Percentiles rank a stretch among this genome's conserved stretches.
Conservation (phyloP, 768 basidiomycete genomes). For the Lactifluus hygrophoroides region DNA sequence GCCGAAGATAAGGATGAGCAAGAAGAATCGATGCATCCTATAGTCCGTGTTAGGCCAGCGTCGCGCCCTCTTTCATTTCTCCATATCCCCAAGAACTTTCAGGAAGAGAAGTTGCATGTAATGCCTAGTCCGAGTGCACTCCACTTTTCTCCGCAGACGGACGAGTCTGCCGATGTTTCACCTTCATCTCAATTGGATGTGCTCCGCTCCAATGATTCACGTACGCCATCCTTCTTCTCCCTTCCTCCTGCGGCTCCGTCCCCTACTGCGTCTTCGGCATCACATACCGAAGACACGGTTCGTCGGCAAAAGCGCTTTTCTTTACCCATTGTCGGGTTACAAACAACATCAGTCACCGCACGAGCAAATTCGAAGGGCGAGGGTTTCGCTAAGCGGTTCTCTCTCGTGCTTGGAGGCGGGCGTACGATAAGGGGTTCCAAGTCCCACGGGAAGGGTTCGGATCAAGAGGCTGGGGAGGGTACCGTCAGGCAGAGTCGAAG, state of each 20-base stretch:
- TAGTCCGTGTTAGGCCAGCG: slow-evolving; percentile 27
- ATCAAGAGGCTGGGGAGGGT: slow-evolving; percentile 15
- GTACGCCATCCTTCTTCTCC: neutral
- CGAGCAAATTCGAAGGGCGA: slow-evolving; percentile 34
- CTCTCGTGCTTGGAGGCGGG: slow-evolving; percentile 44
- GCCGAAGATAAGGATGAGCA: slow-evolving; percentile 2
- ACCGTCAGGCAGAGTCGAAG: slow-evolving; percentile 19
- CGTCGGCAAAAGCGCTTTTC: slow-evolving; percentile 64
- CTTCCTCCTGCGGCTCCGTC: neutral
- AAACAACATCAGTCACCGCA: slow-evolving; percentile 62
- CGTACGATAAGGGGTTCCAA: slow-evolving; percentile 4
- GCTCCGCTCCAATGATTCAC: slow-evolving; percentile 12
- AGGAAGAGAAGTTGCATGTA: slow-evolving; percentile 19
- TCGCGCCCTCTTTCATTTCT: slow-evolving; percentile 54
- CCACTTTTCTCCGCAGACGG: slow-evolving; percentile 24
- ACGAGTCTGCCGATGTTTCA: slow-evolving; percentile 19
- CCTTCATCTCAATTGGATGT: slow-evolving; percentile 20
- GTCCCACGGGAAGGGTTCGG: neutral
- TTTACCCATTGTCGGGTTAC: slow-evolving; percentile 66
- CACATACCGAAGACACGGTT: slow-evolving; percentile 50
- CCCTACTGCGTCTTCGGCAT: slow-evolving; percentile 1
- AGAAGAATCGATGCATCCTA: slow-evolving; percentile 16
- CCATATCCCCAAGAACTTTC: slow-evolving; percentile 59
- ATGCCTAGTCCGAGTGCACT: slow-evolving; percentile 24
- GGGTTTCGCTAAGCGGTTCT: slow-evolving; percentile 44